Conservation (phyloP, 2,329 filamentous ascomycete genomes). For the Paecilomyces formosus region DNA sequence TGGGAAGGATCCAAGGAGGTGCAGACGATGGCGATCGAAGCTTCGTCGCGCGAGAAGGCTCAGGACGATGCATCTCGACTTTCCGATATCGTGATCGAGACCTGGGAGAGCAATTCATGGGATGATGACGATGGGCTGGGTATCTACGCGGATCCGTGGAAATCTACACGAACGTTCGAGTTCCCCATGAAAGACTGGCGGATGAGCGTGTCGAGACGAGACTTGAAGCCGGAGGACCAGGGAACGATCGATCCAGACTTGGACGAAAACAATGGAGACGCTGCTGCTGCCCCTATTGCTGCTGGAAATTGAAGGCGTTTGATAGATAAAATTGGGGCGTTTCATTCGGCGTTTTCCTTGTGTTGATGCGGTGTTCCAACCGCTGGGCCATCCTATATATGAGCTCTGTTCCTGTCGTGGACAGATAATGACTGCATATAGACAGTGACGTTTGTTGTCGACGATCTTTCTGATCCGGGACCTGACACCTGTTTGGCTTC, state of each 20-base stretch:
- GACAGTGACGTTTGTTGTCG: neutral
- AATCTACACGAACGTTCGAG: neutral
- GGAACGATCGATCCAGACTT: neutral
- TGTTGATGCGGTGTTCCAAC: neutral
- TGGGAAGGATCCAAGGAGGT: neutral
- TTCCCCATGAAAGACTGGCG: neutral
- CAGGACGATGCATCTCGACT: neutral
- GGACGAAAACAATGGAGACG: neutral
- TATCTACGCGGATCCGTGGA: neutral
- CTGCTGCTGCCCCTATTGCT: neutral
- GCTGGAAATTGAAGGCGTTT: neutral
- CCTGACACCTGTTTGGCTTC: neutral
- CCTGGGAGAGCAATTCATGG: neutral
- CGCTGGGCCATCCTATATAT: neutral
- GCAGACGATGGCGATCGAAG: neutral
- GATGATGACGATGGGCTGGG: neutral
- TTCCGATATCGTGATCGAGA: neutral
- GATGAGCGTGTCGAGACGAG: neutral
- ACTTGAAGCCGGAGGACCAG: neutral
- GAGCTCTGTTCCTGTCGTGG: neutral
- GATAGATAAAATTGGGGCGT: neutral
- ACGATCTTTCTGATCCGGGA: neutral
- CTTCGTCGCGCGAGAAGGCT: neutral
- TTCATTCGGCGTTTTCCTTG: neutral
- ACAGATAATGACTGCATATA: neutral